Percentiles rank a stretch among this genome's conserved stretches.
phyloP scores from a whole-genome alignment of 495 filamentous ascomycete species.

The Hypoxylon subgilvum region DNA sequence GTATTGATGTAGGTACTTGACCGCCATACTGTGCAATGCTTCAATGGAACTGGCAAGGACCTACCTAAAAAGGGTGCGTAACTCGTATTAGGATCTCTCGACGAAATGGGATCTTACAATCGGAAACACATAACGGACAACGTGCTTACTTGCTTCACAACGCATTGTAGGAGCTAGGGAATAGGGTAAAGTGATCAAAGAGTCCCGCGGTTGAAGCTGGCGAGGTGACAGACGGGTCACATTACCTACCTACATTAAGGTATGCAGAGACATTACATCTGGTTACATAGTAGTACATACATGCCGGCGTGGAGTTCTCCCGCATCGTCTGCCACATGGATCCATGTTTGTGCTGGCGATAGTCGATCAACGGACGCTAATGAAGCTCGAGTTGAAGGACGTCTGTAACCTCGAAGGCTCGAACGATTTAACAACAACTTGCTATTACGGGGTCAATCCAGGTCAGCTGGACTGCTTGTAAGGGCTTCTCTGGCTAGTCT shows the following conservation, averaged over 20 bases:
- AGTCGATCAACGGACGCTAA: too few species aligned
- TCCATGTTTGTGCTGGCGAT: too few species aligned
- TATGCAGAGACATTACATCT: conserved; percentile 2
- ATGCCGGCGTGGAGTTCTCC: conserved; percentile 4
- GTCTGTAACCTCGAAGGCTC: too few species aligned
- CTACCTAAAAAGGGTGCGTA: conserved; percentile 27
- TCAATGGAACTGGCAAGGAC: conserved; percentile 15
- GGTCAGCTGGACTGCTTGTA: conserved; percentile 3
- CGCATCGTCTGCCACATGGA: conserved; percentile 2
- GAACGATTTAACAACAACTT: neutral
- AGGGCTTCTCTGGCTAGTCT: conserved; percentile 8
- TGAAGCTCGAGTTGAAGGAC: neutral
- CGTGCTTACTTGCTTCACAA: neutral
- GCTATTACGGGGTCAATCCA: conserved; percentile 1
- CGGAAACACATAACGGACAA: conserved; percentile 20
- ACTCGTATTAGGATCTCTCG: conserved; percentile 16
- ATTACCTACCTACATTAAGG: conserved; percentile 1
- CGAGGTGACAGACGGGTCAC: conserved; percentile 13
- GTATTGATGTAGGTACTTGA: neutral
- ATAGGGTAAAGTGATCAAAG: conserved; percentile 7
- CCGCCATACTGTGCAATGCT: neutral
- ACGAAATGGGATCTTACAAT: conserved; percentile 10
- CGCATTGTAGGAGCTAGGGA: conserved; percentile 2
- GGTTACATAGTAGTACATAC: conserved; percentile 5
- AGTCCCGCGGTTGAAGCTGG: conserved; percentile 9